Percentiles rank a stretch among this genome's conserved stretches.
phyloP scores from a whole-genome alignment of 352 stramenopile species.

The Pythium aquatile region DNA sequence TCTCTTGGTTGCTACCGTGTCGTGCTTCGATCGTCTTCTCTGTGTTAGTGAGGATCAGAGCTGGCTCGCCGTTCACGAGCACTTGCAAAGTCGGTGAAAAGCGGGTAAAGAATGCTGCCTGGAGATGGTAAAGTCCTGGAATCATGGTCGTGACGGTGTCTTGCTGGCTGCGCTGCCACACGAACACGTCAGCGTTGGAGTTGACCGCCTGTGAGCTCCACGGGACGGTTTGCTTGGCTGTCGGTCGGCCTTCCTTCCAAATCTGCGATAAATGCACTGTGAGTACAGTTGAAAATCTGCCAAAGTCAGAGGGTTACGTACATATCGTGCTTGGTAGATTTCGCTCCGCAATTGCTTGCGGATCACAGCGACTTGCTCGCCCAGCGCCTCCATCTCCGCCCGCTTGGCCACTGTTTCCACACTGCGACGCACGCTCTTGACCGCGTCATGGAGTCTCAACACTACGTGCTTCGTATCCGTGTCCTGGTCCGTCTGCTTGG shows the following conservation, averaged over 20 bases:
- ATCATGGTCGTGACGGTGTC: constrained; percentile 52
- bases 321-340: constrained; percentile 72
- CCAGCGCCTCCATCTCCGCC: constrained; percentile 30
- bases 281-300: not conserved
- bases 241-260: constrained; percentile 64
- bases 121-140: constrained; percentile 67
- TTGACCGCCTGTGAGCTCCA: constrained; percentile 75
- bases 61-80: constrained; percentile 62
- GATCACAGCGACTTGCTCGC: constrained; percentile 42
- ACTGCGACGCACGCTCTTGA: constrained; percentile 21
- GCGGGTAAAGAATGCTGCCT: constrained; percentile 69
- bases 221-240: constrained; percentile 46
- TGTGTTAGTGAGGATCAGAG: constrained; percentile 19
- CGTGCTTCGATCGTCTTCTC: not conserved
- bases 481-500: not conserved
- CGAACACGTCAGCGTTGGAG: constrained; percentile 62
- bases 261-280: constrained; percentile 35
- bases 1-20: not conserved
- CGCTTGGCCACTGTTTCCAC: constrained; percentile 27
- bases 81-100: constrained; percentile 53
- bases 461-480: constrained; percentile 13
- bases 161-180: constrained; percentile 46
- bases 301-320: constrained; percentile 28
- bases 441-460: constrained; percentile 20
- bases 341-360: constrained; percentile 62